Evolutionary conservation across 2,329 filamentous ascomycete species (phyloP).

Genomic region (Orbilia brochopaga): DNA sequence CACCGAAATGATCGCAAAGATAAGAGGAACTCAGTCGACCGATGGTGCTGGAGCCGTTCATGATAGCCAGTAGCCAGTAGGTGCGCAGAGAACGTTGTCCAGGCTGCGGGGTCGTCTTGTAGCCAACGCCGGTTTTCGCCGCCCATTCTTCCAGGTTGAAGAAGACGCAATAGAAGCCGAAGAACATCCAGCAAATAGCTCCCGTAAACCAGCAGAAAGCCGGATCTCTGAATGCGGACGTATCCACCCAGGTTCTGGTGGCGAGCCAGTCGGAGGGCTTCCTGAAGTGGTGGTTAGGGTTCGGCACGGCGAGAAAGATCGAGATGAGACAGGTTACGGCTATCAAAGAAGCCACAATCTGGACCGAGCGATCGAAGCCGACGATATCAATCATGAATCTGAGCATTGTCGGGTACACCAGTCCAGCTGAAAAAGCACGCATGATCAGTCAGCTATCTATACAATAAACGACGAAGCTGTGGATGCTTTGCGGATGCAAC

Average conservation of each 20-base stretch:
- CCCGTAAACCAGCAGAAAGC: constrained; percentile 45
- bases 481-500: constrained; percentile 6
- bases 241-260: constrained; percentile 37
- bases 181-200: constrained; percentile 44
- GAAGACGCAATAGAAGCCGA: constrained; percentile 48
- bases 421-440: constrained; percentile 21
- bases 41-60: constrained; percentile 49
- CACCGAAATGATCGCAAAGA: constrained; percentile 43
- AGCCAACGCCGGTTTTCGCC: constrained; percentile 27
- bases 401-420: constrained; percentile 46
- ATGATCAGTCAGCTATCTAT: neutral
- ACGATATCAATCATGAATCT: constrained; percentile 33
- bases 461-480: neutral
- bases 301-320: constrained; percentile 35
- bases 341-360: constrained; percentile 19
- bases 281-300: constrained; percentile 38
- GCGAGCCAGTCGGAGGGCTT: constrained; percentile 26
- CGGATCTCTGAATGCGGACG: constrained; percentile 28
- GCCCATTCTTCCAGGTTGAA: constrained; percentile 48
- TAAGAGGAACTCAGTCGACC: constrained; percentile 47
- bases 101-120: constrained; percentile 21
- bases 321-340: constrained; percentile 40
- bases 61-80: constrained; percentile 37
- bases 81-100: constrained; percentile 31
- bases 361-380: constrained; percentile 39